Evolutionary conservation across 768 basidiomycete species (phyloP).

Genomic region (Candolleomyces efflorescens): DNA sequence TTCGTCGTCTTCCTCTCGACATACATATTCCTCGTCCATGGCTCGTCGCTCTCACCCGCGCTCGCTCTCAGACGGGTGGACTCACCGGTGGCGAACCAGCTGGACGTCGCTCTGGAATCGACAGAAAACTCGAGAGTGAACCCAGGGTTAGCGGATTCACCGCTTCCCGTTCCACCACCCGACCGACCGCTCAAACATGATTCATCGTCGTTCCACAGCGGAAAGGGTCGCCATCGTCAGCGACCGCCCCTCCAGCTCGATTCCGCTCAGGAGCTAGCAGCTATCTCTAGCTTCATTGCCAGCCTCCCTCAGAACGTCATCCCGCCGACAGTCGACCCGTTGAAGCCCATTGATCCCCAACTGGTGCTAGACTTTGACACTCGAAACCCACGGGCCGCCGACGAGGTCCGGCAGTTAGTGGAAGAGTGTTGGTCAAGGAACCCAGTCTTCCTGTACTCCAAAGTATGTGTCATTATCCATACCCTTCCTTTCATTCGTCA

Average conservation of each 20-base stretch:
- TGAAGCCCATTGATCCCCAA: constrained; percentile 67
- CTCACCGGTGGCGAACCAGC: constrained; percentile 27
- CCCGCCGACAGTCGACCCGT: constrained; percentile 60
- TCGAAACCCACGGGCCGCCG: constrained; percentile 51
- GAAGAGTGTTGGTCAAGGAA: constrained; percentile 67
- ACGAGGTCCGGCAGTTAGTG: constrained; percentile 57
- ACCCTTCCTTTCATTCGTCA: not conserved
- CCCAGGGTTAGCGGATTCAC: constrained; percentile 11
- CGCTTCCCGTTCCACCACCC: constrained; percentile 12
- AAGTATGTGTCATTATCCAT: constrained; percentile 37
- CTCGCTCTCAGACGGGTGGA: constrained; percentile 28
- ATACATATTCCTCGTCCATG: constrained; percentile 53
- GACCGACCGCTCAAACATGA: not conserved
- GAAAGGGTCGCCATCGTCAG: constrained; percentile 17
- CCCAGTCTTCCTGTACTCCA: constrained; percentile 73
- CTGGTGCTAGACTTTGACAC: constrained; percentile 84
- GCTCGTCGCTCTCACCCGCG: constrained; percentile 35
- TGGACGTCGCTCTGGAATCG: constrained; percentile 29
- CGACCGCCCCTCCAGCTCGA: constrained; percentile 44
- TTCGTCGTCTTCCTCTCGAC: constrained; percentile 45
- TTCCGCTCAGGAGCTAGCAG: constrained; percentile 63
- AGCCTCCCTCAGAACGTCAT: constrained; percentile 74
- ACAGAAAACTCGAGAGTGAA: constrained; percentile 31
- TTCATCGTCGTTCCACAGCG: constrained; percentile 1
- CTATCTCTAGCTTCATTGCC: constrained; percentile 68